Conservation (phyloP, 345 rosid genomes). For the Dipteronia dyeriana region DNA sequence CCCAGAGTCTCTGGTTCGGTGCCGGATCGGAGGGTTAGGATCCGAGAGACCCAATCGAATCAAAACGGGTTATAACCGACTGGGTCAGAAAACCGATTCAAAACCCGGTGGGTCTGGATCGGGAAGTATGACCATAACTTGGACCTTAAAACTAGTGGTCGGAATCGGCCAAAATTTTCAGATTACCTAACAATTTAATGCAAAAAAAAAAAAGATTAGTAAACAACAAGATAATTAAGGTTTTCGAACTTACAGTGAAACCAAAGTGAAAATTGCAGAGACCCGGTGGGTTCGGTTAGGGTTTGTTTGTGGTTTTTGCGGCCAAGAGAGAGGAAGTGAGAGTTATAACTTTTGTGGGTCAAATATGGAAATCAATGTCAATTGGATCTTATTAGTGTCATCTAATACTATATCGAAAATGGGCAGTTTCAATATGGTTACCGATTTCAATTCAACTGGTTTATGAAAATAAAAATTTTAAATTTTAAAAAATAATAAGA, state of each 20-base stretch:
- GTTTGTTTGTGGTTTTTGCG: conserved; percentile 15
- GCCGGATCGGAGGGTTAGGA: conserved; percentile 1
- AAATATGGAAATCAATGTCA: conserved; percentile 11
- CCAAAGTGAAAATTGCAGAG: conserved; percentile 10
- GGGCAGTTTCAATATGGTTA: no score
- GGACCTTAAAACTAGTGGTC: neutral
- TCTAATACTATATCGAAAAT: no score
- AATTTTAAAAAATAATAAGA: no score
- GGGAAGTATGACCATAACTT: neutral
- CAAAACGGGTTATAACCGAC: conserved; percentile 13
- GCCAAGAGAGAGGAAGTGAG: neutral
- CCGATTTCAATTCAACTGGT: no score
- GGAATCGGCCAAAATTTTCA: neutral
- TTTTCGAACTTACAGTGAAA: conserved; percentile 17
- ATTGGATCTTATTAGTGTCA: no score
- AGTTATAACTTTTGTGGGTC: conserved; percentile 1
- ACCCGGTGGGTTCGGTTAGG: conserved; percentile 22
- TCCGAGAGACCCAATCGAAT: conserved; percentile 10
- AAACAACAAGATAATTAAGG: conserved; percentile 1
- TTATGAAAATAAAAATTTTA: no score
- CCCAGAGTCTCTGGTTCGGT: neutral
- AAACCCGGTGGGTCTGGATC: conserved; percentile 28
- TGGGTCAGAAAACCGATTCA: conserved; percentile 27
- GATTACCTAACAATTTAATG: neutral
- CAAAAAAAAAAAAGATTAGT: neutral